Evolutionary conservation across 2,329 filamentous ascomycete species (phyloP), one percentile per base, ranked within the genome.

Genomic region (Emergomyces orientalis): DNA sequence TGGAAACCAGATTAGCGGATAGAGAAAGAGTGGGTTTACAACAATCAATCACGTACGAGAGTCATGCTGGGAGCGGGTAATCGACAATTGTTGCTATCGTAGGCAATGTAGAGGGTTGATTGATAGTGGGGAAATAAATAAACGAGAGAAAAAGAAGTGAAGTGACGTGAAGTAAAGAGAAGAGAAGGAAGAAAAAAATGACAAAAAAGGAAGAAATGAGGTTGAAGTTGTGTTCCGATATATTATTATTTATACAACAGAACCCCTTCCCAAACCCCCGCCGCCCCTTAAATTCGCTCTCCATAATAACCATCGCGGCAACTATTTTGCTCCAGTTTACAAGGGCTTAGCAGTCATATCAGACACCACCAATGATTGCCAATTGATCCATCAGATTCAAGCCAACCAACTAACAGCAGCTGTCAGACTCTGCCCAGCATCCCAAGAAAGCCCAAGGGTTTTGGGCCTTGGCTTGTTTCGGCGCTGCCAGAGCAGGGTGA

Each of bases 81-180:
- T 14, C 56, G 56, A 59, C 41, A 47, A 22, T 59, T 59, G 56
- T 45, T 47, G 56, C 27, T 47, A 39, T 45, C 41, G 32, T 22
- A 67, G 63, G 65, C 62, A 63, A 64, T 43, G 65, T 67, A 64
- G 62, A 59, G 61, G 63, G 65, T 7, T 47, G 13, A 3, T 27
- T 47, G n/a, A 19, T 11, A 22, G 34, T 7, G 61, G 63, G 67
- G 65, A 65, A 62, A 66, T 47, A 63, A 60, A 43, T 43, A 54
- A 51, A 41, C 11, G 32, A 56, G 13, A 13, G 32, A 55, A 19
- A n/a, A n/a, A 11, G 8, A 19, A n/a, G 19, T 17, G 7, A 64
- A 62, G 51, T 58, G 66, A 63, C 60, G 54, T 45, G 47, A 56
- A 41, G 27, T 37, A 34, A 62, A 39, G 59, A 25, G 59, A 60